phyloP scores from a whole-genome alignment of 768 basidiomycete genomes.

The Suillus hirtellus region DNA sequence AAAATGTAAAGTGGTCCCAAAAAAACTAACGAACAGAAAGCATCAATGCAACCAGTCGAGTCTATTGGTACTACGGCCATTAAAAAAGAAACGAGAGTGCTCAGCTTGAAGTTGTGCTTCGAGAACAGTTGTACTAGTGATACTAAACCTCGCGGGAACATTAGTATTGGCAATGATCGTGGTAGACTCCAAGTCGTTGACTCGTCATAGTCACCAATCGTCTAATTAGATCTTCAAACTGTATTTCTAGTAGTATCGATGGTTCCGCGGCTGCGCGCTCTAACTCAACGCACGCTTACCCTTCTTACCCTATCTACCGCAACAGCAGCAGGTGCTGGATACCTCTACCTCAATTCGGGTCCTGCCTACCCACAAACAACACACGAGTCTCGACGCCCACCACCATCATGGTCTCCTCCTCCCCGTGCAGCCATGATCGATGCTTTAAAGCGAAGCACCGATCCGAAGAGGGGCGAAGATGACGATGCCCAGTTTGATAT shows the following conservation, averaged over 20 bases:
- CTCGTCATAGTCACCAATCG: neutral
- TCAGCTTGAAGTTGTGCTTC: no score
- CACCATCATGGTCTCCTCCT: conserved; percentile 79
- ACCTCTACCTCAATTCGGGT: conserved; percentile 74
- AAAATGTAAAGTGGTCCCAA: neutral
- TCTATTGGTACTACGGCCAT: neutral
- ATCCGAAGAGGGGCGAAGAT: conserved; percentile 37
- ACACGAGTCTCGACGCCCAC: conserved; percentile 66
- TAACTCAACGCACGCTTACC: conserved; percentile 58
- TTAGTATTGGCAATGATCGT: neutral
- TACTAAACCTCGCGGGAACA: neutral
- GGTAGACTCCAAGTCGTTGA: neutral
- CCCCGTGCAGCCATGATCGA: conserved; percentile 65
- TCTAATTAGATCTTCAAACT: neutral
- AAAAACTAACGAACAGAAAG: neutral
- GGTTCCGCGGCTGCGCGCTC: conserved; percentile 31
- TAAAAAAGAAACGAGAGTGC: neutral
- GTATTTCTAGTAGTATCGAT: conserved; percentile 5
- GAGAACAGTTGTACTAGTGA: neutral
- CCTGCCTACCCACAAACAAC: conserved; percentile 66
- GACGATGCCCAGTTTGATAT: conserved; percentile 64
- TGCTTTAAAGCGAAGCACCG: conserved; percentile 37
- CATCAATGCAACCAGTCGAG: neutral
- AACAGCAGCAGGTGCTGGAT: conserved; percentile 57
- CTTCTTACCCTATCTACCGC: conserved; percentile 53